phyloP scores from a whole-genome alignment of 176 grass and related monocot species.

The Sorghum bicolor region Sorghum_bicolor_NCBIv3 NC_012870.2:1735001-1735500 shows the following conservation, averaged over 20 bases:
- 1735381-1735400: neutral
- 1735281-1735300: neutral
- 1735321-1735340: neutral
- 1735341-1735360: no score
- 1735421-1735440: neutral
- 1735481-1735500: neutral
- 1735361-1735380: neutral
- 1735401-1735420: neutral
- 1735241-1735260: neutral
- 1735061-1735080: slow-evolving; percentile 50
- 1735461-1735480: neutral
- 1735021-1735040: slow-evolving; percentile 70
- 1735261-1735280: neutral
- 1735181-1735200: slow-evolving; percentile 4
- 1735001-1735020: slow-evolving; percentile 72
- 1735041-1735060: slow-evolving; percentile 65
- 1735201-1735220: neutral
- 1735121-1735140: neutral
- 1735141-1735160: slow-evolving; percentile 6
- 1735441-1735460: neutral
- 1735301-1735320: neutral
- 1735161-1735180: neutral
- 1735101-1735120: slow-evolving; percentile 11
- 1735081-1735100: slow-evolving; percentile 78
- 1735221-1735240: neutral